phyloP scores from a whole-genome alignment of 805 yeast genomes.

The Cyberlindnera amylophila region DNA sequence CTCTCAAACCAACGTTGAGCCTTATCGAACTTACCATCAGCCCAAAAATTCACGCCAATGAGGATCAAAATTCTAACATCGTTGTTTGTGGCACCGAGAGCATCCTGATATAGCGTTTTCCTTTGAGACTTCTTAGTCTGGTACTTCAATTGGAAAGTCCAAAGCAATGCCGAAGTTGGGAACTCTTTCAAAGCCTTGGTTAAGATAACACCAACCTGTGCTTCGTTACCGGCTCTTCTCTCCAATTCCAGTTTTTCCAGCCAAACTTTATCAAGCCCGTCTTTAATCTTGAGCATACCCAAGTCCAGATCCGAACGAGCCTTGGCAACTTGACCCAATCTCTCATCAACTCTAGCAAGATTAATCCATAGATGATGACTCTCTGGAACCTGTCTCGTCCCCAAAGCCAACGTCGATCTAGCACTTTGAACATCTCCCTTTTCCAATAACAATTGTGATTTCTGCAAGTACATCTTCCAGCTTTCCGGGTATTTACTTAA shows the following conservation, averaged over 20 bases:
- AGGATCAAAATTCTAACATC: constrained; percentile 53
- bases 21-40: constrained; percentile 56
- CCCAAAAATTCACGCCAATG: constrained; percentile 67
- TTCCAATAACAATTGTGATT: constrained; percentile 49
- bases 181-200: constrained; percentile 55
- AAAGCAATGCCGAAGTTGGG: constrained; percentile 57
- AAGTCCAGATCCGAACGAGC: constrained; percentile 74
- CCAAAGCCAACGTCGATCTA: constrained; percentile 43
- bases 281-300: constrained; percentile 43
- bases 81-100: constrained; percentile 63
- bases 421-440: constrained; percentile 36
- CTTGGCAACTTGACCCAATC: constrained; percentile 40
- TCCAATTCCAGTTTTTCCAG: constrained; percentile 59
- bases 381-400: constrained; percentile 44
- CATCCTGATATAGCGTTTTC: constrained; percentile 61
- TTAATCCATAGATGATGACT: constrained; percentile 51
- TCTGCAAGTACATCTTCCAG: constrained; percentile 56
- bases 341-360: constrained; percentile 42
- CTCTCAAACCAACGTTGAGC: constrained; percentile 74
- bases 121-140: constrained; percentile 45
- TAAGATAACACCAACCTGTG: constrained; percentile 51
- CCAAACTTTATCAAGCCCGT: constrained; percentile 55
- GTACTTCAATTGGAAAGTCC: constrained; percentile 56
- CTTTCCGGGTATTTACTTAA: constrained; percentile 44
- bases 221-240: constrained; percentile 39